A percentile compares a stretch with the other conserved stretches of the same genome.
These are phyloP conservation scores for Syncephalastrum sp. DNA, from an alignment of 371 early-diverging fungal genomes.

Conservation along the genomic window DNA sequence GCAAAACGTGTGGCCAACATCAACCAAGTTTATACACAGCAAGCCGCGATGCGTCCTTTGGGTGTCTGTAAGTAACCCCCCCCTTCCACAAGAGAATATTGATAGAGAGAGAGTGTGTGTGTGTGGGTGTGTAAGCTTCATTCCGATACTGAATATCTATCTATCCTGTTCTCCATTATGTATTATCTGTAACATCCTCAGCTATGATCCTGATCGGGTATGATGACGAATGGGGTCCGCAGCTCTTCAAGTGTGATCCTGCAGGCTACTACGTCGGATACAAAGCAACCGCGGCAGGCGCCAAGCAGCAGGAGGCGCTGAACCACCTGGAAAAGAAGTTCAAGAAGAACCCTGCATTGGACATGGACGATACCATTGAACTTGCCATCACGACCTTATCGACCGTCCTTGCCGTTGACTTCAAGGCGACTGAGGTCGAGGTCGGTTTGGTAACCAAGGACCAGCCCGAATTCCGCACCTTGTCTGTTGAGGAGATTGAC, in stretches of 20 bases:
- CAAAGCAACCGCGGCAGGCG: slow-evolving; percentile 96
- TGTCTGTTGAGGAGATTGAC: slow-evolving; percentile 88
- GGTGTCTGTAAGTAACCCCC: slow-evolving; percentile 93
- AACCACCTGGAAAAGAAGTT: slow-evolving; percentile 97
- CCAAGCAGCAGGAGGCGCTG: slow-evolving; percentile 95
- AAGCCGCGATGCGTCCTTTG: slow-evolving; percentile 97
- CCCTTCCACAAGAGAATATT: too few relatives aligned
- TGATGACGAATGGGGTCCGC: slow-evolving; percentile 95
- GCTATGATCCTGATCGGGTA: slow-evolving; percentile 96
- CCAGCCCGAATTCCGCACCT: slow-evolving; percentile 75
- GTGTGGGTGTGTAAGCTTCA: neutral
- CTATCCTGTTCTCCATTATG: too few relatives aligned
- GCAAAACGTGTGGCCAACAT: slow-evolving; percentile 97
- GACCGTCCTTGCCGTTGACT: slow-evolving; percentile 87
- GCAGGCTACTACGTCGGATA: slow-evolving; percentile 98
- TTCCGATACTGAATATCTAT: neutral
- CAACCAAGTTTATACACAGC: slow-evolving; percentile 98
- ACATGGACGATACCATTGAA: slow-evolving; percentile 91
- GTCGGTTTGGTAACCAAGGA: slow-evolving; percentile 84
- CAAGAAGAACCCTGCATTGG: slow-evolving; percentile 82
- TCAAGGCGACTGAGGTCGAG: slow-evolving; percentile 94
- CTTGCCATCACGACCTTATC: slow-evolving; percentile 94
- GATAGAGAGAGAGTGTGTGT: neutral
- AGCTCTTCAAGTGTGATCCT: slow-evolving; percentile 96
- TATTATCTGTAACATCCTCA: slow-evolving; percentile 15